phyloP scores from a whole-genome alignment of 176 grass and related monocot genomes.

The Dendrocalamus sinicus region DNA sequence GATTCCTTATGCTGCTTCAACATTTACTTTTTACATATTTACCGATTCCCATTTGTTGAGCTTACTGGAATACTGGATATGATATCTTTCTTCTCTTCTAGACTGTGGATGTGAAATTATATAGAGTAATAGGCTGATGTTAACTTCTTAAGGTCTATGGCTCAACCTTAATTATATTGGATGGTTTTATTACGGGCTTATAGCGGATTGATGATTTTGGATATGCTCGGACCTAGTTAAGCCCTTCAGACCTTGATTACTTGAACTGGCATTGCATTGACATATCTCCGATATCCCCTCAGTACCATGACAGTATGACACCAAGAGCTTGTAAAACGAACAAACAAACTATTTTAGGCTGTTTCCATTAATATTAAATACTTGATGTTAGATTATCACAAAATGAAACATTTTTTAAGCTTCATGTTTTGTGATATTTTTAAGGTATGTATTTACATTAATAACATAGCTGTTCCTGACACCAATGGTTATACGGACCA shows the following conservation, averaged over 20 bases:
- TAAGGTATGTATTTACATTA: neutral
- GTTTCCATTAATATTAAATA: neutral
- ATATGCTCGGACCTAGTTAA: neutral
- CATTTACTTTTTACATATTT: conserved; percentile 29
- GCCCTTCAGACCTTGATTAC: neutral
- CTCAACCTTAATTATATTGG: neutral
- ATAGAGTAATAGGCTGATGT: neutral
- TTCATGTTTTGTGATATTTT: neutral
- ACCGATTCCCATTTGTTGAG: neutral
- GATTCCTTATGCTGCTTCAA: conserved; percentile 34
- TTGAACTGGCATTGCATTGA: neutral
- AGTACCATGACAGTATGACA: neutral
- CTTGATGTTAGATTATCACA: conserved; percentile 1
- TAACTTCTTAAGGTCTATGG: neutral
- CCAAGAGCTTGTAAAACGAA: neutral
- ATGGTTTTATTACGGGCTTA: neutral
- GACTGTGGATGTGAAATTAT: neutral
- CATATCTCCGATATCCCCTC: neutral
- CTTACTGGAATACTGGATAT: neutral
- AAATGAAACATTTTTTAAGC: neutral
- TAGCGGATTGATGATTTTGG: neutral
- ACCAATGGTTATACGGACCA: too few species aligned
- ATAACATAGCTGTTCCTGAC: neutral
- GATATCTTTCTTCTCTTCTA: neutral
- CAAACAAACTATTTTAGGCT: neutral